Evolutionary conservation across 495 filamentous ascomycete species (phyloP).

Genomic region (Lasiosphaeriaceae sp.): DNA sequence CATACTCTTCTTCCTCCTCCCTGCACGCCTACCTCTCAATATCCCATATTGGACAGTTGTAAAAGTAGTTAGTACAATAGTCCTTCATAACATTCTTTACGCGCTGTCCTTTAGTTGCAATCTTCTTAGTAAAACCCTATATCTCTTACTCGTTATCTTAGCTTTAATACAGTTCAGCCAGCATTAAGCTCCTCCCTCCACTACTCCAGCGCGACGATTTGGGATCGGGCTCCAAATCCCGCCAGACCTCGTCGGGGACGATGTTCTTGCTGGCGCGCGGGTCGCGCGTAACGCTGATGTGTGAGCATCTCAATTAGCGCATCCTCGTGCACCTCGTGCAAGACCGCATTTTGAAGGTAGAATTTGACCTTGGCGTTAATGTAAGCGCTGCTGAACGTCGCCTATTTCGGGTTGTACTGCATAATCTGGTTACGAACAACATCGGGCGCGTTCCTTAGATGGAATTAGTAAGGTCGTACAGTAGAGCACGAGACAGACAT

Average conservation of each 20-base stretch:
- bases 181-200: conserved; percentile 14
- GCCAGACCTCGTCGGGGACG: conserved; percentile 20
- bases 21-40: conserved; percentile 16
- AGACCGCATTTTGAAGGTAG: conserved; percentile 15
- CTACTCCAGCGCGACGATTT: conserved; percentile 14
- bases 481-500: background rate
- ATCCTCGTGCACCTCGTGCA: conserved; percentile 12
- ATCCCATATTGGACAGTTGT: conserved; percentile 22
- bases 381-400: conserved; percentile 15
- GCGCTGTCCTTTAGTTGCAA: conserved; percentile 10
- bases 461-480: background rate
- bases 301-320: background rate
- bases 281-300: conserved; percentile 24
- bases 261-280: conserved; percentile 17
- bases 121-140: background rate
- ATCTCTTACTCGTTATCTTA: conserved; percentile 7
- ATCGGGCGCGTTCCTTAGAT: background rate
- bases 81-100: conserved; percentile 3
- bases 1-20: background rate
- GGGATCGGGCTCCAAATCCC: conserved; percentile 15
- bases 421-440: conserved; percentile 14
- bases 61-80: conserved; percentile 23
- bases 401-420: conserved; percentile 20
- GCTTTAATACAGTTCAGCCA: conserved; percentile 10
- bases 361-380: conserved; percentile 17